Evolutionary conservation across 2,329 filamentous ascomycete genomes (phyloP), one percentile per base, ranked within the genome.

Genomic region (Sporothrix euskadiensis): DNA sequence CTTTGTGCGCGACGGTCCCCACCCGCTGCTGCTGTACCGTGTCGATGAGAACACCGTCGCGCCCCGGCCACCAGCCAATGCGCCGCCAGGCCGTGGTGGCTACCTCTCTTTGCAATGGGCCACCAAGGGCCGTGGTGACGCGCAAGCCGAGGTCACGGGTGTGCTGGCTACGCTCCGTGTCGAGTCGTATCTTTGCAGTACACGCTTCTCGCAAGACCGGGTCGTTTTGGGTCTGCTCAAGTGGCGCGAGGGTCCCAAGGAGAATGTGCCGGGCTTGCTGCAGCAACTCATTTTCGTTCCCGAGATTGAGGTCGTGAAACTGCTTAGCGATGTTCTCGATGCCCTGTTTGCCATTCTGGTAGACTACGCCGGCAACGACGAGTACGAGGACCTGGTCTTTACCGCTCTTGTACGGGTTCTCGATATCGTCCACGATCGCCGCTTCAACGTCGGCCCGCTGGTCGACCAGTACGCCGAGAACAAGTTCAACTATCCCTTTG

Each of bases 221-320:
- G 89, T 92, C 19, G 88, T 99, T 12, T 84, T 98, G 22, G 92
- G 93, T 19, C 85, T 99, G 35, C 83, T 98, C 47, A 93, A 91
- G 77, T 98, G 96, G 96, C 93, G 90, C 79, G 91, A 95, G 14
- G 87, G 91, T 56, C 86, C 90, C 0, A 87, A 90, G 63, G 89
- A 90, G 39, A 90, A 94, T 49, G 85, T 98, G 1, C 86, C 92
- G 0, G 86, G 89, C 32, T 84, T 97, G 0, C 83, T 99, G 57
- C 92, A 92, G 79, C 91, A 94, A 77, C 88, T 98, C 68, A 90
- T 94, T 26, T 98, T 98, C 77, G 94, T 99, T 0, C 93, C 96
- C 0, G 96, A 99, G 80, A 97, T 98, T 73, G 97, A 99, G 82
- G 93, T 99, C 47, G 96, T 99, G 75, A 99, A 98, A 83, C 87